Conservation (phyloP, 305 asterid genomes). For the Fraxinus xanthoxyloides region DNA sequence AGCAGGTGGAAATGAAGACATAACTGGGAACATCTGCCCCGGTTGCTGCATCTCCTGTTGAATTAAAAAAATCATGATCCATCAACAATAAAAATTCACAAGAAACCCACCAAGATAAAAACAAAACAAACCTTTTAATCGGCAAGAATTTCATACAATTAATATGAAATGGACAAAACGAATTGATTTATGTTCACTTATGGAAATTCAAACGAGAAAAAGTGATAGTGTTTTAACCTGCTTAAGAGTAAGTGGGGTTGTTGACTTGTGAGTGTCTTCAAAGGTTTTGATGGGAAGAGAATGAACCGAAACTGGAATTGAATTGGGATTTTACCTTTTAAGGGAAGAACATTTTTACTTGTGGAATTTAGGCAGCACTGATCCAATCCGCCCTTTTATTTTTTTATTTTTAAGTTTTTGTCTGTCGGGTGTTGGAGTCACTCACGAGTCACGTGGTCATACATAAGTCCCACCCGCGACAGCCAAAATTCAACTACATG, state of each 20-base stretch:
- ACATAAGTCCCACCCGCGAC: neutral
- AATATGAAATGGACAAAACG: neutral
- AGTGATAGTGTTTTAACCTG: constrained; percentile 7
- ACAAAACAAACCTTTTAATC: constrained; percentile 25
- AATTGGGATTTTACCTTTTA: neutral
- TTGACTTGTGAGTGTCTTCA: neutral
- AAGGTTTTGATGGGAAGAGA: neutral
- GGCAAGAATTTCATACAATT: constrained; percentile 2
- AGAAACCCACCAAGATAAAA: neutral
- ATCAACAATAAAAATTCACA: constrained; percentile 15
- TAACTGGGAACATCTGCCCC: constrained; percentile 61
- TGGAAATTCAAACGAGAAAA: neutral
- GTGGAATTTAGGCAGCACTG: neutral
- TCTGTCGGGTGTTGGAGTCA: neutral
- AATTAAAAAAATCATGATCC: constrained; percentile 11
- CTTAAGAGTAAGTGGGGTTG: constrained; percentile 3
- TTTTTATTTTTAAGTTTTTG: no score
- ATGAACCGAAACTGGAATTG: neutral
- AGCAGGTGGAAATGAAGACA: constrained; percentile 70
- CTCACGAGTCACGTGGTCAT: neutral
- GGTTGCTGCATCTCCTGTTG: constrained; percentile 71
- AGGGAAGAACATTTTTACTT: neutral
- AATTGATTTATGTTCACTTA: neutral
- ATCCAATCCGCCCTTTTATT: neutral
- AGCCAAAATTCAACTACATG: neutral